Conservation (phyloP, 108 stramenopile species). For the Cylindrotheca fusiformis region DNA sequence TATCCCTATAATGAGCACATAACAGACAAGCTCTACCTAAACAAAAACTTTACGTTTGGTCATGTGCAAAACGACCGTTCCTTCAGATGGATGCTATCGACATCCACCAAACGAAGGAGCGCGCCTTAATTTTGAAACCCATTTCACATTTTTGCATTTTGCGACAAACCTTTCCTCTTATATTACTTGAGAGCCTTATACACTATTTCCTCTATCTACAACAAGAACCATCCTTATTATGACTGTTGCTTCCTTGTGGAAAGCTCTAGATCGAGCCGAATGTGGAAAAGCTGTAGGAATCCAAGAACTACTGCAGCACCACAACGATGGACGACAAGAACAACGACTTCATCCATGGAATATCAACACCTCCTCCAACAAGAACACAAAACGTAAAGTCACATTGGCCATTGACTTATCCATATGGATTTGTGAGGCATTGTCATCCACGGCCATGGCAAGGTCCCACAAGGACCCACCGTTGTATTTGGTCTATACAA, state of each 20-base stretch:
- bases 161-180: too few relatives aligned
- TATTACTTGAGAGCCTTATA: too few relatives aligned
- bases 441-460: conserved; percentile 52
- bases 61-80: too few relatives aligned
- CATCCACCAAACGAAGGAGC: too few relatives aligned
- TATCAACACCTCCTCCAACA: conserved; percentile 1
- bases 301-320: conserved; percentile 35
- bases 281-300: conserved; percentile 66
- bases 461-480: conserved; percentile 65
- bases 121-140: too few relatives aligned
- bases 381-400: conserved; percentile 4
- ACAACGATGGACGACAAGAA: neutral
- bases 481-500: conserved; percentile 66
- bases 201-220: too few relatives aligned
- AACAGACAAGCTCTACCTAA: too few relatives aligned
- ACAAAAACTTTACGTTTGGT: too few relatives aligned
- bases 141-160: too few relatives aligned
- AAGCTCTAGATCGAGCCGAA: conserved; percentile 62
- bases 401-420: conserved; percentile 91
- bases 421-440: conserved; percentile 90
- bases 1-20: too few relatives aligned
- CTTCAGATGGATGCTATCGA: too few relatives aligned
- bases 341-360: conserved; percentile 42
- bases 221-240: too few relatives aligned
- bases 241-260: conserved; percentile 82